Evolutionary conservation across 163 green algal genomes (phyloP), one percentile per base, ranked within the genome.

Genomic region (Scenedesmus sp.): DNA sequence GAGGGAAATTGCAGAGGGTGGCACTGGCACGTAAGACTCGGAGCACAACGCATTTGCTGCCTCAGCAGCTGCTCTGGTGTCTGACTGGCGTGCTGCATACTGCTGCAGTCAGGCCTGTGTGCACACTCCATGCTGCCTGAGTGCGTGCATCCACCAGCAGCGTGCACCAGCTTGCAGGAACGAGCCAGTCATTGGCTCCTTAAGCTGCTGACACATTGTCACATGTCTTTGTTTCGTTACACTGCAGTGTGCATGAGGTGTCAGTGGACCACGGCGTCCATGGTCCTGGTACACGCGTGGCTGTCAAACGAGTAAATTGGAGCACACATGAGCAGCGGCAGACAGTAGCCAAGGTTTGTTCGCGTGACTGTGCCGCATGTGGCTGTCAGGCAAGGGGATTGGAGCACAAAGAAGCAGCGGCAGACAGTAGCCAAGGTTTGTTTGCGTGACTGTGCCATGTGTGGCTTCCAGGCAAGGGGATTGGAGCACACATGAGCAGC

Each of bases 241-340:
- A 37, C 65, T 83, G 85, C 85, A 90, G 85, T 73, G 85, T 90
- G n/a, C 85, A 90, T 53, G 85, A 90, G 49, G 85, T 83, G 70
- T 76, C 44, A 33, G 42, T 90, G 18, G 65, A 40, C 24, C 70
- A 90, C 30, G 65, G 65, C 65, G 40, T 76, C 30, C 65, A 40
- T 15, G 40, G n/a, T n/a, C n/a, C 85, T 40, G 82, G 82, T 13
- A 51, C 46, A 2, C 70, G n/a, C n/a, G n/a, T n/a, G n/a, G n/a
- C 87, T 42, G 87, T 91, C 1, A 91, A 91, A 40, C 56, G 87
- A 7, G 68, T 91, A 0, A 40, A 87, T 24, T 91, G 87, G 87
- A 87, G 87, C 78, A 81, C 78, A 3, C 78, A 91, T 22, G 87
- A 91, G 56, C 73, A 91, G 78, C 78, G 87, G 22, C 20, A n/a